Conservation (phyloP, 257 asterid species). For the Vinca minor region DNA sequence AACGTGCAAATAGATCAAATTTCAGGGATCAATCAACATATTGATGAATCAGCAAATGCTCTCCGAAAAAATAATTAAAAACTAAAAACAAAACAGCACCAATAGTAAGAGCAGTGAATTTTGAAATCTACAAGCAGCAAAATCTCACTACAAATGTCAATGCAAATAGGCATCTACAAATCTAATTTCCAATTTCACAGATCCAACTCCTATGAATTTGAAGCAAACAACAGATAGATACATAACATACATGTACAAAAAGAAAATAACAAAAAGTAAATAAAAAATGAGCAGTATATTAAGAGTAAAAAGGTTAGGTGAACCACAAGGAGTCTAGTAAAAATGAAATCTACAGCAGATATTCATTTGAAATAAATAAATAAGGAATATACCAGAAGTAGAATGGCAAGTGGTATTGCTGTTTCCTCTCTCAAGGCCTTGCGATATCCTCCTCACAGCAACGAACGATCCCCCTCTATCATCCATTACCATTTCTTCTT, state of each 20-base stretch:
- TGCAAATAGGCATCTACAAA: constrained; percentile 49
- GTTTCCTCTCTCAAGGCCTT: constrained; percentile 73
- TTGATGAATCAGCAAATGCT: not conserved
- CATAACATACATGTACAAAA: constrained; percentile 3
- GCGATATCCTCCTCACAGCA: constrained; percentile 91
- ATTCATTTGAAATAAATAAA: too few species aligned
- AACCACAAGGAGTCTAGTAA: not conserved
- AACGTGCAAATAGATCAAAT: not conserved
- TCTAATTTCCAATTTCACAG: constrained; percentile 39
- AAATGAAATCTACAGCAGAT: constrained; percentile 2
- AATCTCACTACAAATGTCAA: constrained; percentile 61
- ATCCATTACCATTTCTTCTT: constrained; percentile 45
- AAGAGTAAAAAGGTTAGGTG: constrained; percentile 23
- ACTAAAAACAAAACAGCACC: not conserved
- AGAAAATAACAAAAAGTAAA: constrained; percentile 3
- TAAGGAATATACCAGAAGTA: constrained; percentile 55
- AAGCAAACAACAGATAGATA: constrained; percentile 7
- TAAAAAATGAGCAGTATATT: constrained; percentile 19
- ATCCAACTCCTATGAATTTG: constrained; percentile 37
- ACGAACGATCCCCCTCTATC: constrained; percentile 93
- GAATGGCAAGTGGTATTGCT: constrained; percentile 55
- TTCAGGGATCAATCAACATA: not conserved
- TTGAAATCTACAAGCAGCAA: constrained; percentile 12
- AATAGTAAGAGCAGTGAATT: not conserved
- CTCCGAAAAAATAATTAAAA: not conserved